phyloP scores from a whole-genome alignment of 106 monocot species.

The Gastrodia elata region DNA sequence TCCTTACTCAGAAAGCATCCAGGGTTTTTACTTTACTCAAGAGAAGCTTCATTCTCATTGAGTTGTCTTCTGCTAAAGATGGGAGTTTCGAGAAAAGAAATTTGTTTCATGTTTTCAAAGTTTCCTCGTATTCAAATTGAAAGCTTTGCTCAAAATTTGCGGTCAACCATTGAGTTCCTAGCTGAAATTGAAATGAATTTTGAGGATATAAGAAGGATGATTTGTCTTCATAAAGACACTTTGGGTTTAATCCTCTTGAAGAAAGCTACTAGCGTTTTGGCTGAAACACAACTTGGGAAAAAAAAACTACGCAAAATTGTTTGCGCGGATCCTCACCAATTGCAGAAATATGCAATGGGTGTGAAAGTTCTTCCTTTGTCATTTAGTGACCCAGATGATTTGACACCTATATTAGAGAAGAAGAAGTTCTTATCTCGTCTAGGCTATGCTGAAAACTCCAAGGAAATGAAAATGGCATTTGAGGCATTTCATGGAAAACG shows the following conservation, averaged over 20 bases:
- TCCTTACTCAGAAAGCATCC: constrained; percentile 32
- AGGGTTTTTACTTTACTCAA: constrained; percentile 39
- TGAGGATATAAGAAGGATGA: constrained; percentile 29
- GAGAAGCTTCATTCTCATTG: constrained; percentile 18
- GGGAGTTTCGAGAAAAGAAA: constrained; percentile 27
- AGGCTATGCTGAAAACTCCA: constrained; percentile 44
- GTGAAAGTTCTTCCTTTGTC: constrained; percentile 28
- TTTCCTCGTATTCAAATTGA: constrained; percentile 35
- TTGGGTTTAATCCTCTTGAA: constrained; percentile 37
- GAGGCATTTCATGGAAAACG: constrained; percentile 50
- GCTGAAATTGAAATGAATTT: constrained; percentile 36
- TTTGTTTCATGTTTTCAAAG: constrained; percentile 24
- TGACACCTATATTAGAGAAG: constrained; percentile 26
- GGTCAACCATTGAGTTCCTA: constrained; percentile 28
- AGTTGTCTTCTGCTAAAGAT: constrained; percentile 36
- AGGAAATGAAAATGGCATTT: constrained; percentile 48
- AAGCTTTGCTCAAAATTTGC: constrained; percentile 32
- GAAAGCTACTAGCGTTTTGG: constrained; percentile 27
- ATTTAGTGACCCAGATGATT: constrained; percentile 2
- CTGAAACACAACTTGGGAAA: constrained; percentile 13
- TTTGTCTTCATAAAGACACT: constrained; percentile 22
- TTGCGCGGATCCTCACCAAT: constrained; percentile 43
- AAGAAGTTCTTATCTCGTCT: constrained; percentile 38
- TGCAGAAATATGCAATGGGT: constrained; percentile 34
- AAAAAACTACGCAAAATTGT: constrained; percentile 41